Base-by-base conservation (phyloP, 2,329 filamentous ascomycete species). In the Pseudocercospora cruenta region DNA sequence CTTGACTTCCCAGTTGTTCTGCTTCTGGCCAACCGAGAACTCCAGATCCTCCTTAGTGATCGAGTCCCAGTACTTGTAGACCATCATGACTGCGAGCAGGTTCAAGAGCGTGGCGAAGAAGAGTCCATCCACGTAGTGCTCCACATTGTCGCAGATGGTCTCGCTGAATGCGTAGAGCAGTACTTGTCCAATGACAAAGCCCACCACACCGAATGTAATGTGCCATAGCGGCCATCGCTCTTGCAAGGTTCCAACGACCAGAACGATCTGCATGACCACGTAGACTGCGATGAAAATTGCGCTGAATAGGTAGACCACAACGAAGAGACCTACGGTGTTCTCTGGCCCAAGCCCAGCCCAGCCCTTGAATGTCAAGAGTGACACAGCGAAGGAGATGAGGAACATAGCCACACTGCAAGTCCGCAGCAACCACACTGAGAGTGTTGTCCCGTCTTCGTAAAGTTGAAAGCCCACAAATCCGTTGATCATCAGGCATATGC, bases 31-130 rank as follows among this genome's bases (percentile, higher is more conserved):
- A 58, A 99, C 95, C 2, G 93, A 97, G 81, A 99, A 99, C 78
- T 99, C 95, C 71, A 99, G 90, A 79, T 99, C 95, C 81, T 99
- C 95, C 77, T 92, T 93, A 22, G 95, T 99, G 79, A 99, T 99
- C 16, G 94, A 97, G 78, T 99, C 95, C 95, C 95, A 99, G 84
- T 96, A 99, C 93, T 99, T 99, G 86, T 99, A 99, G 43, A 99
- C 90, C 95, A 98, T 99, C 95, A 99, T 99, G 67, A 99, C 94
- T 12, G 90, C 93, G 51, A 99, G 83, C 53, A 99, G 82, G 77
- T 99, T 99, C 83, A 93, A 95, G 63, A 94, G 89, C 0, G 94
- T 97, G 4, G 93, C 92, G 76, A 99, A 94, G 82, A 98, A 96
- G 57, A 98, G 81, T 0, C 94, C 94, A 76, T 99, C 95, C 58